Percentiles rank a stretch among this genome's conserved stretches.
These are phyloP conservation scores for Moringa oleifera DNA, from an alignment of 345 rosid species.

Conservation along the genomic window DNA sequence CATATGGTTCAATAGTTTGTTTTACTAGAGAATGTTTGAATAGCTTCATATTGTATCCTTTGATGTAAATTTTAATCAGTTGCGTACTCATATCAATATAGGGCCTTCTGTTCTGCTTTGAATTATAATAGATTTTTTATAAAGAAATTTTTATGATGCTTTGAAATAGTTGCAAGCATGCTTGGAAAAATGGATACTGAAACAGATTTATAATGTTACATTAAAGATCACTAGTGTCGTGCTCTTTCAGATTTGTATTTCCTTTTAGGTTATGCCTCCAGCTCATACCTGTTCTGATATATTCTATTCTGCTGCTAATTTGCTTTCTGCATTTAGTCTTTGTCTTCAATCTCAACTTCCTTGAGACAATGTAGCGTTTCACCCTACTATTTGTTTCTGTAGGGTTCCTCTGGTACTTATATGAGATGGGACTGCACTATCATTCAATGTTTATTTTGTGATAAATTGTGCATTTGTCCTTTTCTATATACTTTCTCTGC, in stretches of 20 bases:
- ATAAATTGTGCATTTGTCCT: too few species aligned
- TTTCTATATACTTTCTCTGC: background rate
- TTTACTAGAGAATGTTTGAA: background rate
- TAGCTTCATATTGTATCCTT: too few species aligned
- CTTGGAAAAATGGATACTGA: background rate
- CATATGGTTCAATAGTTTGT: background rate
- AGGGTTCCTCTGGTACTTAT: too few species aligned
- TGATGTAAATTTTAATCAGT: background rate
- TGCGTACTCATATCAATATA: background rate
- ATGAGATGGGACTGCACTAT: too few species aligned
- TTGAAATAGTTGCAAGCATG: background rate
- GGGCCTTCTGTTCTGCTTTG: background rate
- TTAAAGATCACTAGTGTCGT: background rate
- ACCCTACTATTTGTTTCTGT: too few species aligned
- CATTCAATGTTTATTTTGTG: too few species aligned
- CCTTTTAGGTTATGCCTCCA: background rate
- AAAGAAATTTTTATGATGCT: background rate
- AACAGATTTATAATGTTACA: too few species aligned
- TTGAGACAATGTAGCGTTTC: too few species aligned
- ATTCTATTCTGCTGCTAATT: too few species aligned
- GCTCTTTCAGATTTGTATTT: background rate
- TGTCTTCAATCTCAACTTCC: too few species aligned
- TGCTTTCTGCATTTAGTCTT: too few species aligned
- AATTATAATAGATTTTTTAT: background rate
- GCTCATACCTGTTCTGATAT: too few species aligned